A percentile compares a stretch with the other conserved stretches of the same genome.
Evolutionary conservation across 768 basidiomycete species (phyloP).

Genomic region (Calocera viscosa): DNA sequence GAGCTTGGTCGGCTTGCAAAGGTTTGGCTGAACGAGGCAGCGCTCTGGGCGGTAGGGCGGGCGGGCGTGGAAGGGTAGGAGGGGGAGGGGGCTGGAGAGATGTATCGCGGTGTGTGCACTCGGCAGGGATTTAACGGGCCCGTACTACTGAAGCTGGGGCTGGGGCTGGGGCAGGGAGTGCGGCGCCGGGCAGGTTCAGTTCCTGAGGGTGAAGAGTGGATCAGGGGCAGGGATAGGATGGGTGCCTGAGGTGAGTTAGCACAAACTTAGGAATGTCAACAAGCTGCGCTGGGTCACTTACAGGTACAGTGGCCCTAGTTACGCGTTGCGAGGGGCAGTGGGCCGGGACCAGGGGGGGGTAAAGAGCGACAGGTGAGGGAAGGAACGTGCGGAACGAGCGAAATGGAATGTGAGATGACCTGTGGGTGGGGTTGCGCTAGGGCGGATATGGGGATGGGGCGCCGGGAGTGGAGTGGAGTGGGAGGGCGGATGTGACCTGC

Average conservation of each 20-base stretch:
- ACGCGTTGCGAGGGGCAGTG: not conserved
- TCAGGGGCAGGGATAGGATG: not conserved
- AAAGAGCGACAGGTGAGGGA: not conserved
- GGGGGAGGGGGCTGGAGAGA: not conserved
- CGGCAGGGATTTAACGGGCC: no score
- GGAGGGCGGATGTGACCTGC: not conserved
- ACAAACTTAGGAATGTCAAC: not conserved
- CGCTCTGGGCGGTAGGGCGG: no score
- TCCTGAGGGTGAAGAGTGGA: not conserved
- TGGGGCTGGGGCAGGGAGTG: no score
- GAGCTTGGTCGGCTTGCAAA: not conserved
- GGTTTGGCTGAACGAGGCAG: not conserved
- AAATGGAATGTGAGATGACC: constrained; percentile 7
- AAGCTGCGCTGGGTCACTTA: not conserved
- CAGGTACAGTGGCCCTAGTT: not conserved
- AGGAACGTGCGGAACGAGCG: not conserved
- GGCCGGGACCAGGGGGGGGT: not conserved
- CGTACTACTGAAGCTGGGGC: no score
- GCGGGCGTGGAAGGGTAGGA: not conserved
- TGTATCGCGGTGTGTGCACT: not conserved
- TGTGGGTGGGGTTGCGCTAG: not conserved
- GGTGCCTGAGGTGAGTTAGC: constrained; percentile 8
- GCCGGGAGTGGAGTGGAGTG: not conserved
- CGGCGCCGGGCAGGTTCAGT: not conserved
- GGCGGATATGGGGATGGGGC: not conserved